Conservation (phyloP, 495 filamentous ascomycete species). For the Cairneyella variabilis region DNA sequence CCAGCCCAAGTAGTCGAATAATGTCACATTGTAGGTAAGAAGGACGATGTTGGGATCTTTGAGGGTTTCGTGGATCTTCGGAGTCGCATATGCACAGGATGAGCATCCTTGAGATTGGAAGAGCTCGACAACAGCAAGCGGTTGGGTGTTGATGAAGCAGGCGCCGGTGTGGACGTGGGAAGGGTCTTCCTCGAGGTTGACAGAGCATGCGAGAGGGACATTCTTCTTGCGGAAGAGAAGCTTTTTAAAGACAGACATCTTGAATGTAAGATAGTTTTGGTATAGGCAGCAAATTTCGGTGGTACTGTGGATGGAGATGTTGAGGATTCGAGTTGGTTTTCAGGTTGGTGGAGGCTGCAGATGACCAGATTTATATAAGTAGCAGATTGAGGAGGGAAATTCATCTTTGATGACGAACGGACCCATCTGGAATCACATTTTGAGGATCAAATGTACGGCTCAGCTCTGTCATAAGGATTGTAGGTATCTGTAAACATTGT, state of each 20-base stretch:
- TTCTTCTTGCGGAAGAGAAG: conserved; percentile 20
- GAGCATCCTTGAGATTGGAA: conserved; percentile 22
- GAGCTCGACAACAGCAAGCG: conserved; percentile 17
- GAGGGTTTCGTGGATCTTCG: conserved; percentile 10
- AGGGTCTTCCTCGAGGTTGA: conserved; percentile 10
- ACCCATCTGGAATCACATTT: too few species aligned
- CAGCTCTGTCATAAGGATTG: too few species aligned
- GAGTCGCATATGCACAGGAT: conserved; percentile 17
- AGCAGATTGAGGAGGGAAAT: too few species aligned
- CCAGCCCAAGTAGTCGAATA: conserved; percentile 21
- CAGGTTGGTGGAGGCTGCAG: too few species aligned
- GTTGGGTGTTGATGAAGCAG: conserved; percentile 21
- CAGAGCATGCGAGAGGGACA: conserved; percentile 15
- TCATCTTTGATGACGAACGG: too few species aligned
- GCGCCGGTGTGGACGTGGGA: conserved; percentile 19
- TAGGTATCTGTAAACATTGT: too few species aligned
- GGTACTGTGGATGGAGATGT: too few species aligned
- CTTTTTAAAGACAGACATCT: conserved; percentile 14
- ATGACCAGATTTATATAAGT: too few species aligned
- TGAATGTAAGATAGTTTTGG: too few species aligned
- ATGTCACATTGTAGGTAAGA: conserved; percentile 18
- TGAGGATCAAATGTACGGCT: too few species aligned
- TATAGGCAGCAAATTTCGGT: too few species aligned
- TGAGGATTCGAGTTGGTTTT: too few species aligned
- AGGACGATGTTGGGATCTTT: conserved; percentile 17